Conservation (phyloP, 2,329 filamentous ascomycete species). For the Gremmenia infestans region DNA sequence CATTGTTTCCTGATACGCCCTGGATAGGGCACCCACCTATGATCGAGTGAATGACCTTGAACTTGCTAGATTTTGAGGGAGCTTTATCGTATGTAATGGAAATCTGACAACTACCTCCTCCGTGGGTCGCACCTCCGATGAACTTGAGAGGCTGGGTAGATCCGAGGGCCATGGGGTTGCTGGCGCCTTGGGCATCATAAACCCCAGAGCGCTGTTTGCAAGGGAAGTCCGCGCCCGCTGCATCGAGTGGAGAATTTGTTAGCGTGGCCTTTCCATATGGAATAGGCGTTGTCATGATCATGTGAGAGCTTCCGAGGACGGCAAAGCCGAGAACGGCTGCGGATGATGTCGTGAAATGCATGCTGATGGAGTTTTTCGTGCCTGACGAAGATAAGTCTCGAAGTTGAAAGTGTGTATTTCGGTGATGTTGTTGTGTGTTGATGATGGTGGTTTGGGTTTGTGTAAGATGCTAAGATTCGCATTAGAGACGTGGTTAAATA, state of each 20-base stretch:
- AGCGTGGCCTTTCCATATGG: constrained; percentile 51
- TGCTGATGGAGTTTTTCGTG: constrained; percentile 30
- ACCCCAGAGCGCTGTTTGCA: constrained; percentile 62
- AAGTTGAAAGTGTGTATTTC: not conserved
- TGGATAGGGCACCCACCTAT: constrained; percentile 76
- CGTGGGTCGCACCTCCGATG: constrained; percentile 70
- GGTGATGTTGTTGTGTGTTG: not conserved
- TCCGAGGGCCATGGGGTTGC: constrained; percentile 62
- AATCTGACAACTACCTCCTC: constrained; percentile 89
- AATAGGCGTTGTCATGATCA: constrained; percentile 63
- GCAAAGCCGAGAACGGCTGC: constrained; percentile 51
- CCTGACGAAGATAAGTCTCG: constrained; percentile 22
- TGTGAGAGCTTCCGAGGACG: constrained; percentile 64
- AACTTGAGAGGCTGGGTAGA: constrained; percentile 58
- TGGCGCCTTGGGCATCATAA: constrained; percentile 41
- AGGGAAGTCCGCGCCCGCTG: constrained; percentile 65
- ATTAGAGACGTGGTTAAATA: no score
- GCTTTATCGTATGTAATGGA: constrained; percentile 73
- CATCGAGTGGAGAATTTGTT: constrained; percentile 60
- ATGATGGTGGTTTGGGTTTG: not conserved
- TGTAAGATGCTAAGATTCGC: not conserved
- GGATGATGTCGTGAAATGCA: constrained; percentile 46
- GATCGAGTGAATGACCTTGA: constrained; percentile 86
- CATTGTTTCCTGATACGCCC: constrained; percentile 53
- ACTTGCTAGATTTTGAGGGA: constrained; percentile 62